Evolutionary conservation across 495 filamentous ascomycete species (phyloP), one percentile per base, ranked within the genome.

Genomic region (Thozetella sp.): DNA sequence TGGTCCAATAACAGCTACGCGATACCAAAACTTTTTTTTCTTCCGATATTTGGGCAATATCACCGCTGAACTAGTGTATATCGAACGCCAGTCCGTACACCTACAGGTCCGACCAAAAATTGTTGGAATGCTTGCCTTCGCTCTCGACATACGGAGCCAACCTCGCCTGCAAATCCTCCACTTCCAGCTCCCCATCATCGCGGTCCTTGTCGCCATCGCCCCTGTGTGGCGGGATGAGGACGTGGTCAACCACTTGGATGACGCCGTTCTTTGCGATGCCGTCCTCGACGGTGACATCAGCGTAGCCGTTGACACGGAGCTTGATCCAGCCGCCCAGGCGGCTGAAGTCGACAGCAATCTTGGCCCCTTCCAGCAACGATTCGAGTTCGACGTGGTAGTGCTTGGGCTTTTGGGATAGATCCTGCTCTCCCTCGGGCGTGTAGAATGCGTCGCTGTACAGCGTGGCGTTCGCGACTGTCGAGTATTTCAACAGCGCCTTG

Each of bases 381-480:
- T 81, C 83, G 20, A 93, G 78, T 63, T 90, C 85, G 52, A 90
- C 67, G 71, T 91, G 80, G 63, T 64, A 64, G 24, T 55, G 56
- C 53, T 25, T 13, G 26, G 62, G 43, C 37, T 53, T 50, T 26
- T 27, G n/a, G n/a, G n/a, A n/a, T n/a, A n/a, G 26, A 23, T 12
- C 24, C 10, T 54, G 46, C 51, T 71, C 54, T n/a, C 52, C 59
- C 26, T 64, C 62, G 1, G 40, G 50, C 22, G 80, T 78, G 74
- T 90, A 90, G 67, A 81, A 88, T 11, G 83, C 88, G 71, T 95
- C 92, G 12, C 86, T 88, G 72, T 93, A 95, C 2, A 96, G 75
- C 1, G 90, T 92, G 57, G 85, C 80, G 64, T 89, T 84, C n/a
- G 78, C 79, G 2, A 91, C 86, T 63, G 92, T 71, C 67, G 93